Evolutionary conservation across 495 filamentous ascomycete genomes (phyloP).

Genomic region (Neurospora tetraspora): DNA sequence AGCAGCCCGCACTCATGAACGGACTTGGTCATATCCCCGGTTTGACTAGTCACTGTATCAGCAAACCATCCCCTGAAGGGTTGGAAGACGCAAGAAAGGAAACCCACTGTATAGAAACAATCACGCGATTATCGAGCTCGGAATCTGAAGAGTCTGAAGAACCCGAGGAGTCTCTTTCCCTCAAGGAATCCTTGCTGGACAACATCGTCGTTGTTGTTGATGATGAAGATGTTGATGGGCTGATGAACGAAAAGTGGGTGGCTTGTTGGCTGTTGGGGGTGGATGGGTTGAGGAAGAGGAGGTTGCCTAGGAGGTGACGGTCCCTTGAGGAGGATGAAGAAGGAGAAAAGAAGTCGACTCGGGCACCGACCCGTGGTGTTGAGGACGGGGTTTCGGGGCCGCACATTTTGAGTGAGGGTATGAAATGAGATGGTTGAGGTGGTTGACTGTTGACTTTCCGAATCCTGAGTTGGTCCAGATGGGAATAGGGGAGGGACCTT

Average conservation of each 20-base stretch:
- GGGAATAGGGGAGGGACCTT: background rate
- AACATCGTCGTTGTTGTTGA: background rate
- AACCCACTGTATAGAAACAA: constrained; percentile 23
- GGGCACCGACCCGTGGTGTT: constrained; percentile 18
- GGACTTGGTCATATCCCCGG: constrained; percentile 26
- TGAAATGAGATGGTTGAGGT: background rate
- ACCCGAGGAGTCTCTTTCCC: background rate
- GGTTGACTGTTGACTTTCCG: background rate
- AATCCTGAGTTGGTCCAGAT: background rate
- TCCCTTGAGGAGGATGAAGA: background rate
- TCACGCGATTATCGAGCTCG: constrained; percentile 2
- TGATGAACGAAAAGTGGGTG: constrained; percentile 20
- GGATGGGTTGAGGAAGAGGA: constrained; percentile 22
- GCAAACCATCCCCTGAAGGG: background rate
- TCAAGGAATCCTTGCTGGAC: too few species aligned
- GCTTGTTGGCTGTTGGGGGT: constrained; percentile 13
- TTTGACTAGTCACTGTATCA: constrained; percentile 15
- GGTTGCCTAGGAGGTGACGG: constrained; percentile 14
- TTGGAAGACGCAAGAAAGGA: background rate
- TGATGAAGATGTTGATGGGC: background rate
- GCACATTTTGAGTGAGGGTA: constrained; percentile 18
- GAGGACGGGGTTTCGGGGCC: constrained; percentile 15
- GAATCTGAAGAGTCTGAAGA: background rate
- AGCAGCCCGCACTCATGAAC: constrained; percentile 25
- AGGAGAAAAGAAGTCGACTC: constrained; percentile 16